Base-by-base conservation (phyloP, 768 basidiomycete species). In the Tylopilus felleus region DNA sequence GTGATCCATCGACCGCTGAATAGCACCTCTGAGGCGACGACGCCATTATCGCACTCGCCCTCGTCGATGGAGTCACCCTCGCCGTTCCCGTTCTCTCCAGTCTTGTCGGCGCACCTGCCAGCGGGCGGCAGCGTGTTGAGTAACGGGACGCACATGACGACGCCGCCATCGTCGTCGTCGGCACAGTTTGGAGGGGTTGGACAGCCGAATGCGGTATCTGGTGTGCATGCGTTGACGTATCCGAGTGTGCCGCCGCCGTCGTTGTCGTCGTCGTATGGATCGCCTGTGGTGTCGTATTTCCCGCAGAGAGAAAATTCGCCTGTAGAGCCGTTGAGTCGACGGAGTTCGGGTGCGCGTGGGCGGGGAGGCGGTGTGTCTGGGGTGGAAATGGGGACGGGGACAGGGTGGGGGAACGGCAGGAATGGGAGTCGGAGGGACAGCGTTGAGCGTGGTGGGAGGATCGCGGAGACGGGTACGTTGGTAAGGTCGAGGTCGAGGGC, bases 171-270 rank as follows among this genome's bases (percentile, higher is more conserved):
- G 5, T 82, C 84, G 9, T 73, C 78, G 35, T 60, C 58, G 42
- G 45, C 31, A 53, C 58, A 60, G 31, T 56, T 25, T 17, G 53
- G 53, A 1, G 49, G 48, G 33, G 45, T 19, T 14, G 52, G 45
- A 3, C 17, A 17, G 31, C 40, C 44, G 12, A 82, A 42, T 41
- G 59, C 35, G 14, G 36, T 49, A 21, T 49, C 54, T 7, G 44
- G 45, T 80, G 5, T 75, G 45, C 68, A 73, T 46, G 67, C 76
- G 14, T 75, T 93, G 47, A 80, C 88, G 5, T 93, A 93, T 61
- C 90, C 90, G 0, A 85, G 84, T 7, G 91, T 92, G 0, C 90
- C 91, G 2, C 90, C 90, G 12, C 90, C 90, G 4, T 88, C 87
- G 2, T 70, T 90, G 25, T 88, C 86, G 6, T 88, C 86, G 8